These are phyloP conservation scores for Aspergillus sp. DNA, from an alignment of 2,329 filamentous ascomycete species.

Conservation along the genomic window DNA sequence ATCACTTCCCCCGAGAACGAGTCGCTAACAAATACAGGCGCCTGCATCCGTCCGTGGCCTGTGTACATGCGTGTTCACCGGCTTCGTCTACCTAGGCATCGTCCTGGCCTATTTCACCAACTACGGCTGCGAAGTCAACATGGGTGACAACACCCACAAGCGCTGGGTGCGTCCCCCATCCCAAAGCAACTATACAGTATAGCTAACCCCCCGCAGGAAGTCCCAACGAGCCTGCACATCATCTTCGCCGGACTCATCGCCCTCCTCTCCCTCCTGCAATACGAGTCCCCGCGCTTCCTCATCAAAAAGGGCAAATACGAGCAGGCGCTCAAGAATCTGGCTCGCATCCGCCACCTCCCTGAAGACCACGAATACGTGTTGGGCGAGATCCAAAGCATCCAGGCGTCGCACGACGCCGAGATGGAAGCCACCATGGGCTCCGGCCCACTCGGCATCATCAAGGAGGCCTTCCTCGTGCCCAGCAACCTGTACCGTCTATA, in stretches of 20 bases:
- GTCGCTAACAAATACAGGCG: slow-evolving; percentile 27
- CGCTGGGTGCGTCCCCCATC: slow-evolving; percentile 48
- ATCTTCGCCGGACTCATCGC: slow-evolving; percentile 74
- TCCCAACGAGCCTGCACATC: slow-evolving; percentile 72
- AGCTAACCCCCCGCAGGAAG: slow-evolving; percentile 26
- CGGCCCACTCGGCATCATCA: slow-evolving; percentile 62
- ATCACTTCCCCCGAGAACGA: neutral
- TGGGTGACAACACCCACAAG: slow-evolving; percentile 41
- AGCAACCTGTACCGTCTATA: slow-evolving; percentile 71
- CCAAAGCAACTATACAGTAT: slow-evolving; percentile 6
- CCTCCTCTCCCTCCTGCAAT: slow-evolving; percentile 64
- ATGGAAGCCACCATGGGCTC: slow-evolving; percentile 67
- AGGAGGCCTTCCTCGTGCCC: slow-evolving; percentile 65
- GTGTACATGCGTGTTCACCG: slow-evolving; percentile 69
- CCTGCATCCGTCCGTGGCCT: slow-evolving; percentile 68
- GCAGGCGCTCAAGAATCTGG: slow-evolving; percentile 44
- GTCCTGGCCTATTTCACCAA: slow-evolving; percentile 77
- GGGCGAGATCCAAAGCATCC: slow-evolving; percentile 63
- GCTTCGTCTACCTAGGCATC: slow-evolving; percentile 72
- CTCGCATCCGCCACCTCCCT: slow-evolving; percentile 56
- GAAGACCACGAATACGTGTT: slow-evolving; percentile 60
- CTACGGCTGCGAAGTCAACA: slow-evolving; percentile 58
- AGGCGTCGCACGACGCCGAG: slow-evolving; percentile 65
- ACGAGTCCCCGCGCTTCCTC: slow-evolving; percentile 69
- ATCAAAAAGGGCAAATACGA: slow-evolving; percentile 63